Base-by-base conservation (phyloP, 768 basidiomycete species). In the Lentinus brumalis region DNA sequence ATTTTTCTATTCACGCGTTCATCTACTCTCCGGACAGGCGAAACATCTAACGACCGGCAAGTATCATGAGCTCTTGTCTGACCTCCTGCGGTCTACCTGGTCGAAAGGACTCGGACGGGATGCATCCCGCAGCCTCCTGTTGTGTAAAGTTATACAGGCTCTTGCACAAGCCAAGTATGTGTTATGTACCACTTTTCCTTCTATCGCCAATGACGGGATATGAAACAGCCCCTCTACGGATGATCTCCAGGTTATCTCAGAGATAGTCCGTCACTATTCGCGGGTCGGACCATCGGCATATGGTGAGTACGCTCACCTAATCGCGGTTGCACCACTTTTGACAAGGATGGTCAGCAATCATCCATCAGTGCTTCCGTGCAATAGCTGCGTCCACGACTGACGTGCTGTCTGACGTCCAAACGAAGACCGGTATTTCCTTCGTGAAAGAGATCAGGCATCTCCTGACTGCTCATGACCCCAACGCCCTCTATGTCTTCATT, bases 401-500 rank as follows among this genome's bases (percentile, higher is more conserved):
- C 2, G 8, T 51, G 7, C 52, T 71, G 1, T 16, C 53, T 2
- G 53, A 49, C 40, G 70, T 61, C 5, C 67, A 69, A 32, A 26
- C 39, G 0, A n/a, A 53, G 8, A 14, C 53, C 7, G 52, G 55
- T 0, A 57, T 49, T 1, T 59, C 61, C 1, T 75, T 82, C 51
- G 73, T 86, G 14, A 72, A 77, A 12, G 69, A 71, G 57, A 81
- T 93, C 51, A 83, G 86, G 3, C 76, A 79, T 53, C 75, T 89
- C n/a, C 74, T 94, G 32, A 76, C 73, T 1, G 88, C 87, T 0
- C 68, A 74, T 7, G 78, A 86, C 53, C 76, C 81, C 2, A 87
- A 90, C 66, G 83, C 88, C 45, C 73, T 84, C 55, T 88, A 87
- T 71, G 67, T 87, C 6, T 91, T 92, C 66, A 68, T 94, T 11